These are phyloP conservation scores for Penicillium goetzii DNA, from an alignment of 495 filamentous ascomycete species.

Conservation along the genomic window DNA sequence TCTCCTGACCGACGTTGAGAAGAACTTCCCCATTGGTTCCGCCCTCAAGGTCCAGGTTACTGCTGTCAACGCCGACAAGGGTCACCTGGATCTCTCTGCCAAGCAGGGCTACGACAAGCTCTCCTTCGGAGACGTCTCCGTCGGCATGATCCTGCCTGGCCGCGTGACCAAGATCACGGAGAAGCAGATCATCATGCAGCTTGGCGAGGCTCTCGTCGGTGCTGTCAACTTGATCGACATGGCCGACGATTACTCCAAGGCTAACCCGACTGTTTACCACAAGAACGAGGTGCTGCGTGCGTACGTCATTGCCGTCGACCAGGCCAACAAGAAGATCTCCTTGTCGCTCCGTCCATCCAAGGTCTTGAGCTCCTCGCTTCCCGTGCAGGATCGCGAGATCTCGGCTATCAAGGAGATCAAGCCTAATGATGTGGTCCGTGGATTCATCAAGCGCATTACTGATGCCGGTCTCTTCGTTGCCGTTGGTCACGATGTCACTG, in stretches of 20 bases:
- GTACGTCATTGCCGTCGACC: constrained; percentile 78
- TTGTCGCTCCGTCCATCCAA: constrained; percentile 86
- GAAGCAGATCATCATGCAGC: constrained; percentile 77
- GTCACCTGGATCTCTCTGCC: constrained; percentile 81
- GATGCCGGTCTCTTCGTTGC: constrained; percentile 86
- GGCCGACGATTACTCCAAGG: constrained; percentile 79
- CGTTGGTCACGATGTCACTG: constrained; percentile 77
- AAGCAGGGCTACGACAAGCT: constrained; percentile 59
- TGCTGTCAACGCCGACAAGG: constrained; percentile 70
- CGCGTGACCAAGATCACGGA: constrained; percentile 87
- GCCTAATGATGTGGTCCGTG: constrained; percentile 78
- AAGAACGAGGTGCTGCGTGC: constrained; percentile 88
- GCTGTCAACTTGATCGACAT: constrained; percentile 78
- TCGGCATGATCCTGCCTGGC: constrained; percentile 78
- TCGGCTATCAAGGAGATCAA: constrained; percentile 68
- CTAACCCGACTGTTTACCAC: constrained; percentile 65
- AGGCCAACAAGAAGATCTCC: constrained; percentile 76
- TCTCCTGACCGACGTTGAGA: constrained; percentile 70
- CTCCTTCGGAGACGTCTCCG: constrained; percentile 67
- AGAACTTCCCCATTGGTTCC: constrained; percentile 85
- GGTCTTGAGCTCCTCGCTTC: constrained; percentile 81
- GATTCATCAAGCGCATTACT: constrained; percentile 84
- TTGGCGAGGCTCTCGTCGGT: constrained; percentile 74
- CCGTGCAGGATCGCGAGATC: constrained; percentile 82
- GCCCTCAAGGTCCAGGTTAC: constrained; percentile 79